Evolutionary conservation across 768 basidiomycete species (phyloP), one percentile per base, ranked within the genome.

Genomic region (Tulasnella sp.): DNA sequence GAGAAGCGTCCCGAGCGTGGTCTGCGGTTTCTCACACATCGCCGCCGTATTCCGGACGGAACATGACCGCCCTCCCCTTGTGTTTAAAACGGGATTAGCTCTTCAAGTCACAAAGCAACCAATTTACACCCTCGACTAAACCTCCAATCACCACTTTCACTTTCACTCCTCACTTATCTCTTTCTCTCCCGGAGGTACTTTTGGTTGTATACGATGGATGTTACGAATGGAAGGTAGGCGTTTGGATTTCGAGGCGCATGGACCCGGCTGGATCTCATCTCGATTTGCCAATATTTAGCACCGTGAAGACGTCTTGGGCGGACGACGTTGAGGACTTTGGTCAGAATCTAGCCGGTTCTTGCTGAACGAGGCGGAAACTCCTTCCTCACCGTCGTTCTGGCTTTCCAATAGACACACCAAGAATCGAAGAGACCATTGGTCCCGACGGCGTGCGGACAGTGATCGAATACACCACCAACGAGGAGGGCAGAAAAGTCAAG

Each of bases 401-500:
- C 49, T 52, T 15, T 1, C 29, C 38, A 25, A 22, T 37, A 37
- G 78, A 39, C 45, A 34, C 38, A 31, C 68, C 67, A 29, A 67
- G 54, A 22, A n/a, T 45, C 39, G 64, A 91, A 79, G 92, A 94
- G 80, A 91, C 86, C 76, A 86, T 91, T 64, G 93, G 95, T 79
- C 91, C 93, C 78, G 92, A 96, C 79, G 97, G 97, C 1, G 87
- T 98, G 79, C 88, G 93, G 25, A 91, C 91, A n/a, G 91, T 89
- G 0, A 86, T 93, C 67, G 94, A 94, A 81, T 95, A 92, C 83
- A 86, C 86, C 36, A 83, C 92, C 72, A 96, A 98, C 80, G 97
- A 99, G 40, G 91, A 96, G 37, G 97, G 95, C 8, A 94, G 95
- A 85, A 95, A 93, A 82, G 89, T 99, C 82, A 99, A 99, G 86